phyloP scores from a whole-genome alignment of 208 protist species.

The Tritrichomonas foetus region DNA sequence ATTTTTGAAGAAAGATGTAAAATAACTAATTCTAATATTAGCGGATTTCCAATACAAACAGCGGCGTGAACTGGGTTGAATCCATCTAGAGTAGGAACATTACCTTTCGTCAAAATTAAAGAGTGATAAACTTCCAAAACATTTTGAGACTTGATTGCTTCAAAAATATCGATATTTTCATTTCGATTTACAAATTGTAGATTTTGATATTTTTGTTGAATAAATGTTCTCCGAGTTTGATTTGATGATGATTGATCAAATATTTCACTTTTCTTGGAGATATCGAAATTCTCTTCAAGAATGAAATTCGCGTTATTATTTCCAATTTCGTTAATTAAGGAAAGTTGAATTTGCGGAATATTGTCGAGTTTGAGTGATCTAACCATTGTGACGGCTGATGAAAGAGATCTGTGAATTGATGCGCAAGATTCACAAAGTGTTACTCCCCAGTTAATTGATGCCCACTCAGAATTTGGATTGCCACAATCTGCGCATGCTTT shows the following conservation, averaged over 20 bases:
- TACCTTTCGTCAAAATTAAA: background rate
- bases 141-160: background rate
- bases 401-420: constrained; percentile 51
- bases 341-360: background rate
- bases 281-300: background rate
- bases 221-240: background rate
- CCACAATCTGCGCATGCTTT: constrained; percentile 49
- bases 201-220: background rate
- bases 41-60: background rate
- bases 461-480: constrained; percentile 50
- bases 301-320: background rate
- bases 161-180: background rate
- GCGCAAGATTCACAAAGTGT: constrained; percentile 55
- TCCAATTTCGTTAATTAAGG: background rate
- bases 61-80: background rate
- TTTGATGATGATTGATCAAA: background rate
- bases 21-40: background rate
- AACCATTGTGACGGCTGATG: constrained; percentile 50
- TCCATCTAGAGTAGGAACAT: no score
- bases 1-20: background rate
- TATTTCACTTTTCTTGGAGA: background rate
- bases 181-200: background rate
- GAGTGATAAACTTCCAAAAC: background rate
- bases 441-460: constrained; percentile 53
- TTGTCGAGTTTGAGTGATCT: constrained; percentile 50